A percentile compares a stretch with the other conserved stretches of the same genome.
Evolutionary conservation across 202 grass and related monocot genomes (phyloP).

Genomic region (Carex sylvatica): DNA sequence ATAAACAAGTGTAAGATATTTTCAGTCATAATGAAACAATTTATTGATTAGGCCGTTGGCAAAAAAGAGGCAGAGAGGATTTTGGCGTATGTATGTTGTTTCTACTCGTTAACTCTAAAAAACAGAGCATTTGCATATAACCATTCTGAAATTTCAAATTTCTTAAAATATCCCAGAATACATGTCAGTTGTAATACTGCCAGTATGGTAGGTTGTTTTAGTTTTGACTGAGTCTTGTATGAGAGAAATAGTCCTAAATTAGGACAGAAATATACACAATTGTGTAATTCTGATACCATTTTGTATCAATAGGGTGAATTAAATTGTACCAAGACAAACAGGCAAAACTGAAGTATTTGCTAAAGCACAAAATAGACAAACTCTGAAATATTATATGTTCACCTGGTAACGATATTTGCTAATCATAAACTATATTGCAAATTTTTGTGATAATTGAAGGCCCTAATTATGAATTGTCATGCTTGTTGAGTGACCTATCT

Average conservation of each 20-base stretch:
- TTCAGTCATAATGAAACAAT: no score
- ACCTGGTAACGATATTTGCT: not conserved
- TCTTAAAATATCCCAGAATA: not conserved
- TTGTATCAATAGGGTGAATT: not conserved
- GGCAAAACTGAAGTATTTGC: not conserved
- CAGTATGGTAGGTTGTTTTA: not conserved
- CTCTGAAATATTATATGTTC: not conserved
- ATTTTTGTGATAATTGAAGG: slow-evolving; percentile 5
- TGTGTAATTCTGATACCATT: not conserved
- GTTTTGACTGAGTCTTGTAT: not conserved
- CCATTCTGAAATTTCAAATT: not conserved
- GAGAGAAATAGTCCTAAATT: not conserved
- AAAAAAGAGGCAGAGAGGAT: no score
- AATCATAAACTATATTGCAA: no score
- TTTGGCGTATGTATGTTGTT: slow-evolving; percentile 39
- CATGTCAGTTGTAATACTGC: no score
- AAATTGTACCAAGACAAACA: not conserved
- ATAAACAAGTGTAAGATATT: no score
- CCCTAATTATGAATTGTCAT: slow-evolving; percentile 15
- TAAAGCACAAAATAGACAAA: not conserved
- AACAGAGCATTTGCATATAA: not conserved
- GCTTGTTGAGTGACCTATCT: slow-evolving; percentile 47
- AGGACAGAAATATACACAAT: not conserved
- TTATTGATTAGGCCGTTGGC: no score
- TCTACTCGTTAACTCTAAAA: not conserved